Base-by-base conservation (phyloP, 176 grass and related monocot species). In the Oryza meyeriana region DNA sequence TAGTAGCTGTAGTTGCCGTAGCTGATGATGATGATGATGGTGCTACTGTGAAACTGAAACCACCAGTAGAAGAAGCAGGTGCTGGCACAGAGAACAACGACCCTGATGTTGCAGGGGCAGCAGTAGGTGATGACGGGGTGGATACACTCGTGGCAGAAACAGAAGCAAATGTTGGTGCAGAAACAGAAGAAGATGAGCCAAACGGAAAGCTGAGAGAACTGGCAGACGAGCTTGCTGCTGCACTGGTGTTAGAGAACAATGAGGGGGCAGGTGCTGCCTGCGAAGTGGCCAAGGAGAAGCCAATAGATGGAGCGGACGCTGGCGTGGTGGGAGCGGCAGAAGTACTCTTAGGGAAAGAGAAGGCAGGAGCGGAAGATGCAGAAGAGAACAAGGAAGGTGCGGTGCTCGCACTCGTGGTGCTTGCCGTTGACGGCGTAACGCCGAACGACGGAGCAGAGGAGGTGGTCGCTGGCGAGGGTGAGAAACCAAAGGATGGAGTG, bases 271-370 rank as follows among this genome's bases (percentile, higher is more conserved):
- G 73, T 83, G 87, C 76, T 80, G 61, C 52, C 20, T 90, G 79
- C 28, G 93, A 89, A 77, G 81, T 84, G 25, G 84, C 84, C 70
- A 86, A 90, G 70, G 87, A 81, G 69, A 92, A 86, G 26, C 81
- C 81, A 79, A 81, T 77, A 57, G 84, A 63, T 12, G 92, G 52
- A 18, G 88, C 27, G 33, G 90, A 86, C 0, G 72, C 61, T 18
- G 79, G 16, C 20, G 75, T 33, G 68, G 64, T 72, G 12, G 90
- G 22, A 35, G 76, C 73, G 8, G 75, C 31, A 9, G 86, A 73
- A 24, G 83, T 77, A 58, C 41, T 91, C 11, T 86, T 87, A 13
- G 88, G 16, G 28, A 85, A 85, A 5, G 68, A 68, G 61, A 90
- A 87, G 33, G 68, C 75, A 74, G 90, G 59, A 59, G 83, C 33